A percentile compares a stretch with the other conserved stretches of the same genome.
Conservation (phyloP, 257 asterid species). For the Solanum commersonii region DNA sequence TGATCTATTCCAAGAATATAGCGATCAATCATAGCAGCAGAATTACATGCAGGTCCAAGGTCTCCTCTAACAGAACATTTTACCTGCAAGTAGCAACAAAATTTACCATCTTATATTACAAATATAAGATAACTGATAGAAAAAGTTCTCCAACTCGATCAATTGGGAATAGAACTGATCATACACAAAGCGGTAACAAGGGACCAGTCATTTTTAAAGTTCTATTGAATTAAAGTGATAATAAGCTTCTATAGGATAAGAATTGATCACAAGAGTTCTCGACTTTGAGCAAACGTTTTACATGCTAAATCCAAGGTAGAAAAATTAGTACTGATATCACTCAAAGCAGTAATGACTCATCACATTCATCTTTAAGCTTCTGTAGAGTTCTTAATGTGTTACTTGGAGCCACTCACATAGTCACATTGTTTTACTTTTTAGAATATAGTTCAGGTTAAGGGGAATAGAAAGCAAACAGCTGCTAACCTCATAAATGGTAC, state of each 20-base stretch:
- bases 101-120: neutral
- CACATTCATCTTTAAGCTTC: neutral
- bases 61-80: slow-evolving; percentile 81
- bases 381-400: neutral
- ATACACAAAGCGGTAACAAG: neutral
- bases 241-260: neutral
- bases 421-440: neutral
- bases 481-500: slow-evolving; percentile 37
- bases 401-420: neutral
- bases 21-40: slow-evolving; percentile 89
- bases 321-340: neutral
- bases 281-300: neutral
- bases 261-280: neutral
- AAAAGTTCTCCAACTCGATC: neutral
- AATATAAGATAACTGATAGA: neutral
- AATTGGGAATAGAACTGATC: neutral
- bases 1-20: slow-evolving; percentile 57
- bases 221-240: neutral
- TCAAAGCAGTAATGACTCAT: neutral
- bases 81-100: slow-evolving; percentile 32
- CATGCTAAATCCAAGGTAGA: neutral
- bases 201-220: neutral
- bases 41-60: slow-evolving; percentile 76
- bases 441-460: neutral
- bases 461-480: neutral